A percentile compares a stretch with the other conserved stretches of the same genome.
Conservation (phyloP, 169 alveolate genomes). For the Plasmodium falciparum region DNA sequence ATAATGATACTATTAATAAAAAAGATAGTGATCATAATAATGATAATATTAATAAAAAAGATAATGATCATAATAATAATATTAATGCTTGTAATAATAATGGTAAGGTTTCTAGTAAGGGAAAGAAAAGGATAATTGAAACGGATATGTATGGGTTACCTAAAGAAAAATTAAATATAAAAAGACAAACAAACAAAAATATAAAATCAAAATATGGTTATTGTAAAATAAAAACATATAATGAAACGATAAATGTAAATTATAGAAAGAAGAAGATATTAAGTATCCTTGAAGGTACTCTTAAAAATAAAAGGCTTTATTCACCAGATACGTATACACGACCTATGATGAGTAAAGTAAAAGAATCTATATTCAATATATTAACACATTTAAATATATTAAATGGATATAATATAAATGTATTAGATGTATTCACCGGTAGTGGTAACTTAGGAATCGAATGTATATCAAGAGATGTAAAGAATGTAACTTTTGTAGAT, state of each 20-base stretch:
- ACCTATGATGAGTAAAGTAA: slow-evolving; percentile 87
- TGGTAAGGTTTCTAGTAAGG: neutral
- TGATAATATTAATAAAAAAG: neutral
- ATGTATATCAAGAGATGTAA: slow-evolving; percentile 85
- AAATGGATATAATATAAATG: slow-evolving; percentile 77
- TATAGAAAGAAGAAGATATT: slow-evolving; percentile 56
- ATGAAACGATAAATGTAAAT: slow-evolving; percentile 63
- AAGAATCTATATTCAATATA: slow-evolving; percentile 77
- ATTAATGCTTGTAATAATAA: neutral
- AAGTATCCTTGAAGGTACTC: slow-evolving; percentile 72
- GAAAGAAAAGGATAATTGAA: slow-evolving; percentile 18
- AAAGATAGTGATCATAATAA: neutral
- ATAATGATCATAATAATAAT: neutral
- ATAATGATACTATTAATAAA: slow-evolving; percentile 9
- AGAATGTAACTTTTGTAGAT: slow-evolving; percentile 86
- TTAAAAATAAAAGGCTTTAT: slow-evolving; percentile 80
- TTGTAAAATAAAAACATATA: slow-evolving; percentile 47
- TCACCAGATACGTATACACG: slow-evolving; percentile 82
- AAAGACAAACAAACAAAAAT: slow-evolving; percentile 27
- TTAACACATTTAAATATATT: slow-evolving; percentile 79
- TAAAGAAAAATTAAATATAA: slow-evolving; percentile 24
- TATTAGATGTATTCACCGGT: slow-evolving; percentile 86
- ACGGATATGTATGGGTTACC: slow-evolving; percentile 58
- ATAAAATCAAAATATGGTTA: slow-evolving; percentile 61
- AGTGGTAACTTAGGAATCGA: slow-evolving; percentile 89